Base-by-base conservation (phyloP, 345 rosid genomes). In the Toxicodendron radicans region DNA sequence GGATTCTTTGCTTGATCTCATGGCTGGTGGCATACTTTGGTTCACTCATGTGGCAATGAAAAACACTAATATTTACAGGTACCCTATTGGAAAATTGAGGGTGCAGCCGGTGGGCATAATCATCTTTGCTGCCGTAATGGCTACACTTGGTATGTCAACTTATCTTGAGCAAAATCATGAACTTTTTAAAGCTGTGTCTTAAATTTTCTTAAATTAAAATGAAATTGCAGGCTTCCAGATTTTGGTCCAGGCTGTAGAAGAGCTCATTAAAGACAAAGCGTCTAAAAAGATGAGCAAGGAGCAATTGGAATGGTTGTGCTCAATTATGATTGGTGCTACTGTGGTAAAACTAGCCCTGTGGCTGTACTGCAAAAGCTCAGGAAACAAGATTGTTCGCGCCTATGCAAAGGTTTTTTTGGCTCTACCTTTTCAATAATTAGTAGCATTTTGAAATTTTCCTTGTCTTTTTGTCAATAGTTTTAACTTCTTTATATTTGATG, bases 1-100 rank as follows among this genome's bases (percentile, higher is more conserved):
- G 18, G 99, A 95, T 82, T 95, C 99, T 61, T 82, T 95, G 64
- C 97, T 95, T 16, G 98, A 92, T 86, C 92, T 95, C 24, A 85
- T 95, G 96, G 98, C 98, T 3, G 99, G 98, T 23, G 97, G 95
- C 58, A 92, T 92, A 69, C 97, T 95, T 48, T 95, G 98, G 98
- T 92, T 90, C 85, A 87, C 98, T 49, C 99, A 95, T 71, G 20
- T 87, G 75, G 85, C 98, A 12, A 95, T 95, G 99, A 95, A 87
- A 70, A 90, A 70, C 80, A 84, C 88, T 5, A 95, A 95, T 73
- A 88, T 95, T 54, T 95, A 95, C 68, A 86, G 89, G 65, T 95
- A 92, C 48, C 99, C 99, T n/a, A 92, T 95, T 30, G 99, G 99
- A 35, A 95, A 95, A 83, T 77, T 95, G 76, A 90, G 99, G 82